Conservation (phyloP, 768 basidiomycete genomes). For the Leccinum variicolor region DNA sequence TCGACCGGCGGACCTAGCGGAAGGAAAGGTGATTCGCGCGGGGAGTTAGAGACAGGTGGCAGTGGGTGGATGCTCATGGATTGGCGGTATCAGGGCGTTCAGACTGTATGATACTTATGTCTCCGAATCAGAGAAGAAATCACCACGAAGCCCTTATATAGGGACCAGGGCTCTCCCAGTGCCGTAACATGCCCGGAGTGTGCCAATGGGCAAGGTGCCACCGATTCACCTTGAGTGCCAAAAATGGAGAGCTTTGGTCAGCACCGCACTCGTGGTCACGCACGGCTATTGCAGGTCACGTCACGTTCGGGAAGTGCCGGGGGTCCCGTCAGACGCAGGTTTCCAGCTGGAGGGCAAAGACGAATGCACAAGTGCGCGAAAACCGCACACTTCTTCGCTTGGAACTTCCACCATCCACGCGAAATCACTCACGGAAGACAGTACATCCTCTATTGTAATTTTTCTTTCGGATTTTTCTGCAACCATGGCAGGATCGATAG, state of each 20-base stretch:
- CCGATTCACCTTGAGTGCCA: slow-evolving; percentile 15
- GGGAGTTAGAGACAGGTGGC: slow-evolving; percentile 16
- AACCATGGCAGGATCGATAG: neutral
- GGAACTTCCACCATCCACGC: slow-evolving; percentile 32
- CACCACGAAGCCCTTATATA: slow-evolving; percentile 15
- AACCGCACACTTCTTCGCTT: slow-evolving; percentile 29
- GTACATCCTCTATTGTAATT: neutral
- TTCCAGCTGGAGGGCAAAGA: slow-evolving; percentile 21
- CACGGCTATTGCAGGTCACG: slow-evolving; percentile 13
- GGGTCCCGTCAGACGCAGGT: slow-evolving; percentile 16
- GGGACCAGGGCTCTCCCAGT: slow-evolving; percentile 1
- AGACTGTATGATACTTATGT: neutral
- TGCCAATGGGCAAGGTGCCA: neutral
- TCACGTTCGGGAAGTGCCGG: slow-evolving; percentile 28
- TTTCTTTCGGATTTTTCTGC: slow-evolving; percentile 8
- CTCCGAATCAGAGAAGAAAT: slow-evolving; percentile 2
- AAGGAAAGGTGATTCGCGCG: slow-evolving; percentile 7
- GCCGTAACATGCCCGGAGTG: slow-evolving; percentile 18
- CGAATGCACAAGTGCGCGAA: slow-evolving; percentile 21
- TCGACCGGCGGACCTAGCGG: neutral
- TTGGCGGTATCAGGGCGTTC: neutral
- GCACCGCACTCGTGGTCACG: slow-evolving; percentile 9
- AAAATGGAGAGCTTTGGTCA: slow-evolving; percentile 21
- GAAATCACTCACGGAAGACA: slow-evolving; percentile 8
- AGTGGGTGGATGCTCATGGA: slow-evolving; percentile 19